These are phyloP conservation scores for Umbelopsis sp. DNA, from an alignment of 192 early-diverging fungal species.

Conservation along the genomic window DNA sequence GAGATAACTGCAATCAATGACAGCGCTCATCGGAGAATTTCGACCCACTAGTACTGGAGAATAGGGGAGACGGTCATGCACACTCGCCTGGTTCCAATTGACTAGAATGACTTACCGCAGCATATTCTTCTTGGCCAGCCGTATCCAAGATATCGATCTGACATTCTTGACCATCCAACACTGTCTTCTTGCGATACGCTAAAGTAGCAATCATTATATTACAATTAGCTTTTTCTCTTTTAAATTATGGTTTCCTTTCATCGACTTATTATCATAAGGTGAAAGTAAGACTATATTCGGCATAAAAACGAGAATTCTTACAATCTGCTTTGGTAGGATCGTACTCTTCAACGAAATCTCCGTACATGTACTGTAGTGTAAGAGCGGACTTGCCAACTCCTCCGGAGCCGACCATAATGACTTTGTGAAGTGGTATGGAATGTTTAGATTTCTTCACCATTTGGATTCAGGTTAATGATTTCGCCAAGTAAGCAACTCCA, in stretches of 20 bases:
- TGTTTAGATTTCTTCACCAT: constrained; percentile 72
- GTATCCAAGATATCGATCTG: constrained; percentile 89
- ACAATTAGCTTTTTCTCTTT: not conserved
- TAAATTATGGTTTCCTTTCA: not conserved
- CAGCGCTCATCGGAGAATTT: not conserved
- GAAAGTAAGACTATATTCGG: not conserved
- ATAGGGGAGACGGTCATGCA: too few relatives aligned
- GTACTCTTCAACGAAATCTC: constrained; percentile 91
- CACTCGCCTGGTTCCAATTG: not conserved
- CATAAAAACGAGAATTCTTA: constrained; percentile 17
- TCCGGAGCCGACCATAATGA: constrained; percentile 90
- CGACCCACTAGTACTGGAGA: too few relatives aligned
- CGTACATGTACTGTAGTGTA: constrained; percentile 87
- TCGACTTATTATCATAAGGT: not conserved
- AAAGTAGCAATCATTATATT: not conserved
- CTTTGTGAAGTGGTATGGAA: constrained; percentile 80
- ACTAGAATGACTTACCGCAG: constrained; percentile 54
- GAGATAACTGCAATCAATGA: not conserved
- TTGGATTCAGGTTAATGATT: not conserved
- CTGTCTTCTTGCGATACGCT: constrained; percentile 79
- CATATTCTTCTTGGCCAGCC: constrained; percentile 87
- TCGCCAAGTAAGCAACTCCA: not conserved
- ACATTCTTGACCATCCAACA: constrained; percentile 70
- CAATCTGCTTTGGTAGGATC: constrained; percentile 89
- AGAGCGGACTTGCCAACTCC: constrained; percentile 88